Evolutionary conservation across 768 basidiomycete species (phyloP), one percentile per base, ranked within the genome.

Genomic region (Kwoniella shandongensis): DNA sequence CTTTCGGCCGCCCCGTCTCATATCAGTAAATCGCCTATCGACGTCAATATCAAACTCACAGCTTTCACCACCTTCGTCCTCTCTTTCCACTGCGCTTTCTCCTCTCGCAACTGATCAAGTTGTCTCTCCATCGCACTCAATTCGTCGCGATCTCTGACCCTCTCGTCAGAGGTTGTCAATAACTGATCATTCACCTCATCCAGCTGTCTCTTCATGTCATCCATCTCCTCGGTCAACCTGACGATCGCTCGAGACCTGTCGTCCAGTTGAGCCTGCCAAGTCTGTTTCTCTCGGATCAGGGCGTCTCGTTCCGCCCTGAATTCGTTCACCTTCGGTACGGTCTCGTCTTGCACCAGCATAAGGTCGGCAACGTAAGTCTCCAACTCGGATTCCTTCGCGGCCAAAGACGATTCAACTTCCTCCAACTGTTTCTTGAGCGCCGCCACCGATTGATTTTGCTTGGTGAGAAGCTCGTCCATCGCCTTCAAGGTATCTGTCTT

Each of bases 111-210:
- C 7, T 23, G 22, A 13, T 39, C 36, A 12, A 54, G 30, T 12
- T 51, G 38, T 36, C 46, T 50, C 36, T 51, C 25, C 39, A 48
- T n/a, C n/a, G 36, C 26, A 10, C 30, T 25, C 12, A 51, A 27
- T 26, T 55, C 47, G 12, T 36, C 35, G 20, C 51, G 35, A 22
- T 60, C 25, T 7, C 32, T 23, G 3, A 38, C 26, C 23, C 49
- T 51, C 15, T 35, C 46, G 15, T 75, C 70, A 35, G 83, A 71
- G 42, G 82, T 80, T 35, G 81, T 79, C 66, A 84, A 81, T 66
- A 83, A 71, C 44, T 75, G 66, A 22, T 78, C 77, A 63, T 78
- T 81, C 58, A 85, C 83, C 45, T 73, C 73, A 51, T 83, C 81
- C 82, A 85, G 83, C 11, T 77, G 76, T 29, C 42, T 44, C 49